Evolutionary conservation across 2,329 filamentous ascomycete genomes (phyloP).

Genomic region (Elsinoe perseae): DNA sequence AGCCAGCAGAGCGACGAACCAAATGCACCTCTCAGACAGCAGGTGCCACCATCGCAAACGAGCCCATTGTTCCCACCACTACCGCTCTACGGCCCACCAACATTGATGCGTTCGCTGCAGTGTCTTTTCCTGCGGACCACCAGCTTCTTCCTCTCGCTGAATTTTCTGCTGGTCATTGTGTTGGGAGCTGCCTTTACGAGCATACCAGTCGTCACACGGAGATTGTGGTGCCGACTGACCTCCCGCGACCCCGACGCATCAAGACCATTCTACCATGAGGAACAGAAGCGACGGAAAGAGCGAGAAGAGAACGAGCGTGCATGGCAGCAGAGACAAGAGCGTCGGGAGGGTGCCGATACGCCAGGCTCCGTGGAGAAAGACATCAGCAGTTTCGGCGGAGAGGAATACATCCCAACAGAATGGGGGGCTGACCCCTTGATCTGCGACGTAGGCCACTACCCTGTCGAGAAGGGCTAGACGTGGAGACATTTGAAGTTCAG

Average conservation of each 20-base stretch:
- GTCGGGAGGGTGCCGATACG: constrained; percentile 36
- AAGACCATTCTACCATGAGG: constrained; percentile 67
- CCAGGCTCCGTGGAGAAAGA: constrained; percentile 38
- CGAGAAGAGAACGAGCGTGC: constrained; percentile 51
- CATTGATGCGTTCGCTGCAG: constrained; percentile 56
- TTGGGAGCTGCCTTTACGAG: constrained; percentile 64
- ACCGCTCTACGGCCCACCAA: constrained; percentile 71
- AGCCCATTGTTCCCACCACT: constrained; percentile 78
- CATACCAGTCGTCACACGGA: constrained; percentile 46
- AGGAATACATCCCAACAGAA: constrained; percentile 65
- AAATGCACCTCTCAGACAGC: constrained; percentile 34
- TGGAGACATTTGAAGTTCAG: constrained; percentile 74
- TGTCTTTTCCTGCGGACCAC: constrained; percentile 57
- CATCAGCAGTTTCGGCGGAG: constrained; percentile 31
- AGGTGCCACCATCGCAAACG: constrained; percentile 57
- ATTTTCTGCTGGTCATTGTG: constrained; percentile 69
- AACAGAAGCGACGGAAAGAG: constrained; percentile 50
- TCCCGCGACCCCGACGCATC: constrained; percentile 52
- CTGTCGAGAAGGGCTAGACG: constrained; percentile 77
- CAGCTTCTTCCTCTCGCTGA: constrained; percentile 68
- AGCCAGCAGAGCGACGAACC: constrained; percentile 40
- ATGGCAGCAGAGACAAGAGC: constrained; percentile 49
- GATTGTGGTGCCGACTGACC: constrained; percentile 47
- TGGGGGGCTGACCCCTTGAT: constrained; percentile 71
- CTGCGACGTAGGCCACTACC: constrained; percentile 79